Evolutionary conservation across 495 filamentous ascomycete genomes (phyloP).

Genomic region (Trichoderma virens): DNA sequence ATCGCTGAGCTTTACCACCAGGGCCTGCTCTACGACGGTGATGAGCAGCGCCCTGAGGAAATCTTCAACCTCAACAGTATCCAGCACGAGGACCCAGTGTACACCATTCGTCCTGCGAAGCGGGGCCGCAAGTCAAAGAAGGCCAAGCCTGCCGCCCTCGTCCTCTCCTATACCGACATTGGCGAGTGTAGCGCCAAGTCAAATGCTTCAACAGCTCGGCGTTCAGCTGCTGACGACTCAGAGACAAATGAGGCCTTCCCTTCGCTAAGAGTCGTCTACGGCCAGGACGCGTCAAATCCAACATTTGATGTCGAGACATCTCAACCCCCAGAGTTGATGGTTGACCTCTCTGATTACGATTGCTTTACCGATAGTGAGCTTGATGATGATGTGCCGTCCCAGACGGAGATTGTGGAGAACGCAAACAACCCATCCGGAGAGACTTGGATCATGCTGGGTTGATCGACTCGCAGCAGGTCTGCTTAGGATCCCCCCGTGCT

Average conservation of each 20-base stretch:
- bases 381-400: conserved; percentile 9
- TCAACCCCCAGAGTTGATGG: conserved; percentile 14
- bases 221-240: conserved; percentile 17
- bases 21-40: conserved; percentile 34
- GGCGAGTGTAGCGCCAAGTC: conserved; percentile 20
- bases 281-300: conserved; percentile 19
- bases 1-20: conserved; percentile 37
- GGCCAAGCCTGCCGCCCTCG: conserved; percentile 15
- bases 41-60: conserved; percentile 21
- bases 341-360: conserved; percentile 12
- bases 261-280: conserved; percentile 19
- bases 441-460: conserved; percentile 33
- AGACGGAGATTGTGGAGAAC: conserved; percentile 10
- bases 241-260: neutral
- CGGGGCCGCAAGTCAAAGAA: conserved; percentile 17
- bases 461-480: conserved; percentile 44
- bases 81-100: conserved; percentile 24
- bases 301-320: conserved; percentile 10
- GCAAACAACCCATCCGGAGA: conserved; percentile 14
- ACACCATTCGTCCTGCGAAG: conserved; percentile 25
- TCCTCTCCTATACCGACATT: conserved; percentile 25
- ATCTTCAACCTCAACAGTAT: conserved; percentile 31
- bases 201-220: conserved; percentile 16
- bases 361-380: neutral
- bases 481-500: conserved; percentile 18